A percentile compares a stretch with the other conserved stretches of the same genome.
phyloP scores from a whole-genome alignment of 2,329 filamentous ascomycete species.

The Didymella lethalis region DNA sequence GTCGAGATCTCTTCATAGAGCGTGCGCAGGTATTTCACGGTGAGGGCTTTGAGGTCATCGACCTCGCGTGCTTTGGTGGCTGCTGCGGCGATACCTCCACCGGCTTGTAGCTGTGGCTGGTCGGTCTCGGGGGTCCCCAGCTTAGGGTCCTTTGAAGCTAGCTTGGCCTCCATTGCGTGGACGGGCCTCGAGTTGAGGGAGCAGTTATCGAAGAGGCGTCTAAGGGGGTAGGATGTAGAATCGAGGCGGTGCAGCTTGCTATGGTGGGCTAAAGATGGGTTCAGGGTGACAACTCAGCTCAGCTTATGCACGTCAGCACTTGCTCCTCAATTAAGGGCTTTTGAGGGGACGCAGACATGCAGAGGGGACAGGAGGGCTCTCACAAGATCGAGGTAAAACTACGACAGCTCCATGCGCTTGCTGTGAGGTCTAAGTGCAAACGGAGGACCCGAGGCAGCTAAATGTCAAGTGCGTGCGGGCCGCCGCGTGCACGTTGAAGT shows the following conservation, averaged over 20 bases:
- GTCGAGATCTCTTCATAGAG: constrained; percentile 43
- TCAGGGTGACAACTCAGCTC: constrained; percentile 26
- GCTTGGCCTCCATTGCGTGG: constrained; percentile 27
- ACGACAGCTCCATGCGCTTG: constrained; percentile 3
- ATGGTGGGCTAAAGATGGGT: neutral
- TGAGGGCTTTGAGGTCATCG: constrained; percentile 39
- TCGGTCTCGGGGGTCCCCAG: constrained; percentile 44
- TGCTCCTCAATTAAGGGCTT: neutral
- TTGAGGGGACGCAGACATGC: neutral
- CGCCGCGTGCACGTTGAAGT: constrained; percentile 27
- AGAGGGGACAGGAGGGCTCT: neutral
- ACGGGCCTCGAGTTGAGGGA: neutral
- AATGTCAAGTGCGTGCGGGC: constrained; percentile 25
- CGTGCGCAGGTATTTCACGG: constrained; percentile 41
- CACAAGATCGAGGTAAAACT: neutral
- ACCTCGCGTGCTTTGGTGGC: constrained; percentile 40
- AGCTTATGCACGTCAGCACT: constrained; percentile 25
- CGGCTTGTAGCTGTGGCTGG: constrained; percentile 49
- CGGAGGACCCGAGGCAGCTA: constrained; percentile 15
- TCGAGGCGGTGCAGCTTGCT: neutral
- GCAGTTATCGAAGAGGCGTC: neutral
- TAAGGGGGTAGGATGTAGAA: neutral
- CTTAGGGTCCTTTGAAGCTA: constrained; percentile 39
- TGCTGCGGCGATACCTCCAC: constrained; percentile 46
- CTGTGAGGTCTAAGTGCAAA: constrained; percentile 3